These are phyloP conservation scores for Trichoderma polysporum DNA, from an alignment of 2,329 filamentous ascomycete genomes.

Conservation along the genomic window DNA sequence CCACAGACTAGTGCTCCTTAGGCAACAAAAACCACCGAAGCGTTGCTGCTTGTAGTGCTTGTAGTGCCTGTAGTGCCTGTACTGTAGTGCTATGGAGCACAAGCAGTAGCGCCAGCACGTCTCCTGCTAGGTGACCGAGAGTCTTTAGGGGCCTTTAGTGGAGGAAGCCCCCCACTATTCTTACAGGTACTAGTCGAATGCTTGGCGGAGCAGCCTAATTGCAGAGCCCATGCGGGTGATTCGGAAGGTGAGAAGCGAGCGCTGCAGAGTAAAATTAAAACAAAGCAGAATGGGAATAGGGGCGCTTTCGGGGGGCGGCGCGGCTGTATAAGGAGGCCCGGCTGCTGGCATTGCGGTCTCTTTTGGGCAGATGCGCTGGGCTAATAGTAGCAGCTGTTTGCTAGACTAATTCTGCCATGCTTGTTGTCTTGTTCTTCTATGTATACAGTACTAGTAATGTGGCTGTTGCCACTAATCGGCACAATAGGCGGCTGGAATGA, in stretches of 20 bases:
- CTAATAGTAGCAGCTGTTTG: not conserved
- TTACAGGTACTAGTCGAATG: not conserved
- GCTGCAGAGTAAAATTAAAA: not conserved
- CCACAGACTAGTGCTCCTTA: not conserved
- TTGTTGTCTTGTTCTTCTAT: too few relatives aligned
- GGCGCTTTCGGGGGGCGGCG: not conserved
- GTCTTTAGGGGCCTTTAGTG: not conserved
- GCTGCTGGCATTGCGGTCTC: not conserved
- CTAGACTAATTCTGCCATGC: not conserved
- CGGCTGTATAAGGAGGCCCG: not conserved
- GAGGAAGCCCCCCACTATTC: not conserved
- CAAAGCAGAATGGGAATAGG: not conserved
- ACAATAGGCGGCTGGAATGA: not conserved
- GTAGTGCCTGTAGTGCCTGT: too few relatives aligned
- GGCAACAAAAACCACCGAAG: not conserved
- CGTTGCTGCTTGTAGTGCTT: too few relatives aligned
- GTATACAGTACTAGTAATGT: too few relatives aligned
- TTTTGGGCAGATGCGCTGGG: not conserved
- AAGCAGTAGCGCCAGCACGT: not conserved
- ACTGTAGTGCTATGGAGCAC: too few relatives aligned
- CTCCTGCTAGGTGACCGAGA: conserved; percentile 1
- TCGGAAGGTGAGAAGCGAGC: not conserved
- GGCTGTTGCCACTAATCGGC: not conserved
- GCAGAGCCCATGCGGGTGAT: conserved; percentile 1
- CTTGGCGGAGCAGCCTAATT: not conserved